Evolutionary conservation across 1,139 yeast species (phyloP).

Genomic region (Suhomyces bolitotheri): DNA sequence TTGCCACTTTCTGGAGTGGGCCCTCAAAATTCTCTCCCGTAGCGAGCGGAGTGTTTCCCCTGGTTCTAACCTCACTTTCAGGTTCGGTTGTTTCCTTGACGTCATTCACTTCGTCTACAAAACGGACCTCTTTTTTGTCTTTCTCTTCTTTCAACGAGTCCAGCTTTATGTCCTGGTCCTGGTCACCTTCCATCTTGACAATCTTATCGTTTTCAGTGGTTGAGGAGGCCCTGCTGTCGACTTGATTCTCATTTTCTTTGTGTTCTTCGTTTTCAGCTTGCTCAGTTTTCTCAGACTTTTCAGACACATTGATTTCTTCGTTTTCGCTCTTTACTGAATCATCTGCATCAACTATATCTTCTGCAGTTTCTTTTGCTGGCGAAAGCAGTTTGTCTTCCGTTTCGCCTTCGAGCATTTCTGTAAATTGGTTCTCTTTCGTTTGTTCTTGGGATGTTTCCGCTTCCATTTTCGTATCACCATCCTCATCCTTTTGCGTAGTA

Average conservation of each 20-base stretch:
- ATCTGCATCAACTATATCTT: neutral
- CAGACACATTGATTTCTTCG: neutral
- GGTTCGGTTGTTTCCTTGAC: conserved; percentile 10
- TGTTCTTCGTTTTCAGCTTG: neutral
- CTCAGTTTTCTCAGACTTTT: conserved; percentile 1
- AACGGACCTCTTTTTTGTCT: conserved; percentile 19
- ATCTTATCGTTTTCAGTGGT: conserved; percentile 2
- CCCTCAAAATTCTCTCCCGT: conserved; percentile 51
- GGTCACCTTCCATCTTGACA: too few species aligned
- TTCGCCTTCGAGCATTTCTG: neutral
- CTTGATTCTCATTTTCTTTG: neutral
- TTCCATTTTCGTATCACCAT: neutral
- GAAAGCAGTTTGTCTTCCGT: neutral
- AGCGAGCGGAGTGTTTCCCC: conserved; percentile 1
- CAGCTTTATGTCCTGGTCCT: too few species aligned
- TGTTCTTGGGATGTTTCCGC: neutral
- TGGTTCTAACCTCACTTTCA: neutral
- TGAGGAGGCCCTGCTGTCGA: neutral
- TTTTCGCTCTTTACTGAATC: neutral
- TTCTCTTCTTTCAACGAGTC: neutral
- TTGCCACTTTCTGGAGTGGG: conserved; percentile 59
- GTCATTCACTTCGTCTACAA: conserved; percentile 29
- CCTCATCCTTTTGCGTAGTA: neutral
- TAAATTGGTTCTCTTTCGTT: neutral
- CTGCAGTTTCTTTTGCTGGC: neutral